Conservation (phyloP, 257 asterid species). For the Solanum dulcamara region DNA sequence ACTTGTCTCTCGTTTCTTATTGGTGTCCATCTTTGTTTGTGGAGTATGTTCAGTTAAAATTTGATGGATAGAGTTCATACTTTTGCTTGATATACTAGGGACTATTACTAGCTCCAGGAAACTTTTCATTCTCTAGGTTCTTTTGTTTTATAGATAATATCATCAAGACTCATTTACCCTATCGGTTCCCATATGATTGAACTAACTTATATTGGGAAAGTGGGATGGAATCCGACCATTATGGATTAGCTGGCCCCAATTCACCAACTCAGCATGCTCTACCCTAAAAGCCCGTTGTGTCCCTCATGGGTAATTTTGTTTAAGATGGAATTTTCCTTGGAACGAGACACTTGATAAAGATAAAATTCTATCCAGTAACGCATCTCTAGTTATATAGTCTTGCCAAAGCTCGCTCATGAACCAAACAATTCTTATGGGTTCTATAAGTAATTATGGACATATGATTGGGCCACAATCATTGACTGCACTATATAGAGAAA, state of each 20-base stretch:
- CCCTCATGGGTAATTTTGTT: neutral
- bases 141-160: neutral
- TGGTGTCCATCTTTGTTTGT: neutral
- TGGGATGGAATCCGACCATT: neutral
- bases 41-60: neutral
- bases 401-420: neutral
- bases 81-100: neutral
- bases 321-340: neutral
- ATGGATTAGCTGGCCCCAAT: neutral
- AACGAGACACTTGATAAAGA: neutral
- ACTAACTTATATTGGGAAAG: neutral
- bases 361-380: neutral
- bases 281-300: neutral
- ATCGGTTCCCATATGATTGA: neutral
- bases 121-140: neutral
- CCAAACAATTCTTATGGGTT: neutral
- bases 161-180: neutral
- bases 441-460: neutral
- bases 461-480: neutral
- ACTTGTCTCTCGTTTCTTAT: neutral
- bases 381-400: neutral
- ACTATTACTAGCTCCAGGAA: neutral
- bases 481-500: neutral
- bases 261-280: neutral
- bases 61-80: neutral